Percentiles rank a stretch among this genome's conserved stretches.
phyloP scores from a whole-genome alignment of 2,329 filamentous ascomycete genomes.

The Calonectria henricotiae region DNA sequence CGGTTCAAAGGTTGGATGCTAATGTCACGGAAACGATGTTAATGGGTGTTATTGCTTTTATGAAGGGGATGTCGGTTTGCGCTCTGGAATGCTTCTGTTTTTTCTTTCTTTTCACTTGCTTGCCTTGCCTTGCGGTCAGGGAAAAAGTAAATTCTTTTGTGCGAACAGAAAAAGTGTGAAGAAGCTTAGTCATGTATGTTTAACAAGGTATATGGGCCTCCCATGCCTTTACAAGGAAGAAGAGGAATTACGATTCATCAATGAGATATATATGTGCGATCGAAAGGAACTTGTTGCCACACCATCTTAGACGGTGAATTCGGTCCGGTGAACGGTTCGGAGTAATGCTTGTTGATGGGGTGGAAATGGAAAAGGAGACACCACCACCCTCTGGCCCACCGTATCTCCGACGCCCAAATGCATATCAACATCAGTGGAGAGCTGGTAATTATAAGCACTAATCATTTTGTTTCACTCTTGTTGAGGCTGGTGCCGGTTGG shows the following conservation, averaged over 20 bases:
- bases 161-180: neutral
- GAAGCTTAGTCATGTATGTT: conserved; percentile 2
- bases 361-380: conserved; percentile 1
- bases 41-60: conserved; percentile 2
- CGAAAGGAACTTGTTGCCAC: conserved; percentile 13
- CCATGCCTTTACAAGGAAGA: neutral
- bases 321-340: neutral
- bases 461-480: neutral
- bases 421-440: neutral
- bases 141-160: neutral
- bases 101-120: neutral
- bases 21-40: conserved; percentile 16
- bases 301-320: neutral
- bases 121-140: neutral
- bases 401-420: too few species aligned
- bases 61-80: conserved; percentile 23
- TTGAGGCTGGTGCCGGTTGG: neutral
- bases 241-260: conserved; percentile 18
- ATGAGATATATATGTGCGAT: conserved; percentile 5
- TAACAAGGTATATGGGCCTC: conserved; percentile 17
- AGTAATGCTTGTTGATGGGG: neutral
- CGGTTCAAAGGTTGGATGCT: conserved; percentile 25
- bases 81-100: conserved; percentile 28
- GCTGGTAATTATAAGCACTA: neutral
- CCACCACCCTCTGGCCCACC: neutral